phyloP scores from a whole-genome alignment of 345 rosid species.

The Noccaea bulbosa region DNA sequence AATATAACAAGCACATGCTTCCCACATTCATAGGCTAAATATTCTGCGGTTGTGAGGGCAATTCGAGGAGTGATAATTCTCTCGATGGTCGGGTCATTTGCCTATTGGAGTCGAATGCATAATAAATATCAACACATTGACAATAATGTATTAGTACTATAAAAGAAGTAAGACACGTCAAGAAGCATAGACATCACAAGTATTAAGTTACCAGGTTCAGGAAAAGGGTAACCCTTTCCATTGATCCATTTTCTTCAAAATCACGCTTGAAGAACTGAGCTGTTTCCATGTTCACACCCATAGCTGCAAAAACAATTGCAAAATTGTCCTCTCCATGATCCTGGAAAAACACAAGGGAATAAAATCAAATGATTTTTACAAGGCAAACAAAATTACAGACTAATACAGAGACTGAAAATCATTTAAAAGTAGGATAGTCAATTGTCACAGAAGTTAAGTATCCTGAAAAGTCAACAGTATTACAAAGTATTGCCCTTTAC shows the following conservation, averaged over 20 bases:
- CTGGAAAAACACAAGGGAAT: slow-evolving; percentile 47
- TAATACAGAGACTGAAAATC: slow-evolving; percentile 5
- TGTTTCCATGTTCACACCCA: slow-evolving; percentile 99
- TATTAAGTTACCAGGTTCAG: slow-evolving; percentile 57
- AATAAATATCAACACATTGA: slow-evolving; percentile 7
- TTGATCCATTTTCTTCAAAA: slow-evolving; percentile 99
- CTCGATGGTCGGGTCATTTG: slow-evolving; percentile 98
- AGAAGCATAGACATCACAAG: background rate
- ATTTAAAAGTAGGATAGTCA: background rate
- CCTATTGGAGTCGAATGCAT: slow-evolving; percentile 54
- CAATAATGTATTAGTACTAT: background rate
- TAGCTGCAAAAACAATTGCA: slow-evolving; percentile 99
- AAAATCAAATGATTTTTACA: background rate
- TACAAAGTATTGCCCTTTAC: background rate
- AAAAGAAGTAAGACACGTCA: background rate
- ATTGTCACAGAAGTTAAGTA: slow-evolving; percentile 7
- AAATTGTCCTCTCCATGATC: slow-evolving; percentile 91
- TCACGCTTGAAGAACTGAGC: slow-evolving; percentile 99
- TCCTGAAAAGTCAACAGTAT: slow-evolving; percentile 5
- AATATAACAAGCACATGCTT: slow-evolving; percentile 98
- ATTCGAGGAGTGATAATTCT: slow-evolving; percentile 98
- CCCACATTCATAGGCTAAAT: slow-evolving; percentile 97
- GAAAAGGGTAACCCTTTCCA: slow-evolving; percentile 99
- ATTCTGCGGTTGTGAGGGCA: slow-evolving; percentile 98
- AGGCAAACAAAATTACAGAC: background rate